Base-by-base conservation (phyloP, 2,329 filamentous ascomycete genomes). In the Coniella lustricola region DNA sequence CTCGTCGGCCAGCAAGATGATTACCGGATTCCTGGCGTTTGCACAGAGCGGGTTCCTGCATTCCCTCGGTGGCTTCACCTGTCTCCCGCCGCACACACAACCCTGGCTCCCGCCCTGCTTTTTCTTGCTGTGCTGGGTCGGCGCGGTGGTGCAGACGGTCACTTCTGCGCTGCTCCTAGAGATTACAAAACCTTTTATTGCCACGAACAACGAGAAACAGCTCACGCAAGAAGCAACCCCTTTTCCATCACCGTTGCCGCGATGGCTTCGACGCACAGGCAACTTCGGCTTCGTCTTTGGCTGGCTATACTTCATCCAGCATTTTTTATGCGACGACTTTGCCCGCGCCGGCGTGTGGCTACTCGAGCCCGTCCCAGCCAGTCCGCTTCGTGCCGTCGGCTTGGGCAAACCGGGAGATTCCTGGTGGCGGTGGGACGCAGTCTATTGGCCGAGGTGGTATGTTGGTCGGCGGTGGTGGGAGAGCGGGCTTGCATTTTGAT, bases 351-450 rank as follows among this genome's bases (percentile, higher is more conserved):
- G 87, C 0, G 59, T 95, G 0, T 95, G 87, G 86, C 65, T 94
- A 13, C 81, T 81, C 53, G 89, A 96, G 64, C 88, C 89, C 0
- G 67, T 95, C n/a, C 88, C 90, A 0, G 55, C 91, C 8, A 94
- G 87, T 46, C 60, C 76, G 1, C 60, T 90, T n/a, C 73, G 88
- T 21, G 77, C 75, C 2, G 31, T 90, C 14, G 84, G 85, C 0
- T 69, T 84, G 31, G 85, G 84, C 0, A 67, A 69, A 1, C 64
- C 72, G 16, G 78, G 75, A 0, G 81, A 86, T 58, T 67, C 73
- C 1, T 83, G 79, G 73, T 87, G 79, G 78, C 79, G 85, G 57
- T 89, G 84, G 79, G 71, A 74, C 54, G 62, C 70, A 29, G 64
- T 73, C 18, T 68, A 77, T 52, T 62, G 81, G 18, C 71, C 74